Evolutionary conservation across 345 rosid genomes (phyloP).

Genomic region (Eutrema japonicum): DNA sequence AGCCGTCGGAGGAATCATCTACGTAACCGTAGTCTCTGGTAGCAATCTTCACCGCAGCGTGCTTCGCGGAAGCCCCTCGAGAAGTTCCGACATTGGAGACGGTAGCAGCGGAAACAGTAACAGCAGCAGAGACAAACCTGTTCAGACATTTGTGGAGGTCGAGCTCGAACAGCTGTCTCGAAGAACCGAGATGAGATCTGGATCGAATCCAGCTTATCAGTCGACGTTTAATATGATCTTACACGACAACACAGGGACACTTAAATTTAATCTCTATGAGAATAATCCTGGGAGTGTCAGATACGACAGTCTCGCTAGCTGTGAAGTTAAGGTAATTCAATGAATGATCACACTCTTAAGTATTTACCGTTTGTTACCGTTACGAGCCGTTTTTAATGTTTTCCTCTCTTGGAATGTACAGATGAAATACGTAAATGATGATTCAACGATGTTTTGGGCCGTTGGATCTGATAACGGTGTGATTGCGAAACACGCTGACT

Average conservation of each 20-base stretch:
- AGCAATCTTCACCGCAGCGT: constrained; percentile 59
- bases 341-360: neutral
- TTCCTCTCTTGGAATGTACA: constrained; percentile 40
- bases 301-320: constrained; percentile 73
- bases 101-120: constrained; percentile 43
- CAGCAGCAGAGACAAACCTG: constrained; percentile 52
- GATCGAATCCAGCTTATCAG: constrained; percentile 76
- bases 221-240: constrained; percentile 92
- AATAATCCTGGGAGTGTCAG: constrained; percentile 64
- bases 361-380: neutral
- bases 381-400: neutral
- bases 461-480: constrained; percentile 73
- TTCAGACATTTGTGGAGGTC: constrained; percentile 89
- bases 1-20: constrained; percentile 77
- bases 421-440: constrained; percentile 83
- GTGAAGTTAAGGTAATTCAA: constrained; percentile 82
- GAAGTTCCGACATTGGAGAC: constrained; percentile 51
- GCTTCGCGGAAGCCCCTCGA: constrained; percentile 69
- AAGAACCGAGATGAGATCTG: constrained; percentile 63
- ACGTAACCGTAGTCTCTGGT: constrained; percentile 78
- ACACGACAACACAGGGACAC: constrained; percentile 73
- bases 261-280: constrained; percentile 74
- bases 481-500: constrained; percentile 73
- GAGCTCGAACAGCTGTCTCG: constrained; percentile 84
- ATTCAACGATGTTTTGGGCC: constrained; percentile 94